Conservation (phyloP, 208 protist species). For the Leptomonas seymouri region DNA sequence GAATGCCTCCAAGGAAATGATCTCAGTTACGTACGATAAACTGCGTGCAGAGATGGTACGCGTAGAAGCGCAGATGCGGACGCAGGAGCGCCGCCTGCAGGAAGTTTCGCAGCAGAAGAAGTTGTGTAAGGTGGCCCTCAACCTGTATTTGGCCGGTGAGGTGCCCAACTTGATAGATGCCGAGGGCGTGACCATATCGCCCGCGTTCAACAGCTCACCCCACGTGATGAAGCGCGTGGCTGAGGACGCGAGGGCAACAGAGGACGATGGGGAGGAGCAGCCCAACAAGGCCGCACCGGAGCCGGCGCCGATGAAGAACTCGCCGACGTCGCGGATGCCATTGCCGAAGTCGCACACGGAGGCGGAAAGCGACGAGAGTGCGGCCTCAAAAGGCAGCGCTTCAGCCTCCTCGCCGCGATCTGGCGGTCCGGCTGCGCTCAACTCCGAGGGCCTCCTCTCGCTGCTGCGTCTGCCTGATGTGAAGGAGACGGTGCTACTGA, state of each 20-base stretch:
- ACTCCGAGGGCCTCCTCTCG: conserved; percentile 51
- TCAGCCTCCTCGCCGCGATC: conserved; percentile 10
- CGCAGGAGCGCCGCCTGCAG: conserved; percentile 54
- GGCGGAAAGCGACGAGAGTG: conserved; percentile 4
- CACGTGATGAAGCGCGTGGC: conserved; percentile 36
- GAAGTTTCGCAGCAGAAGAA: conserved; percentile 74
- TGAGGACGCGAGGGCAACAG: conserved; percentile 11
- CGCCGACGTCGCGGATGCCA: conserved; percentile 25
- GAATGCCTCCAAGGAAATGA: conserved; percentile 43
- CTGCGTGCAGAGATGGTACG: conserved; percentile 76
- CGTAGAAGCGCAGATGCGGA: conserved; percentile 78
- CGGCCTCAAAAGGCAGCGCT: conserved; percentile 13
- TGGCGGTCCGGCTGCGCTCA: conserved; percentile 26
- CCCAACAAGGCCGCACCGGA: conserved; percentile 44
- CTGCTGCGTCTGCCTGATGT: conserved; percentile 80
- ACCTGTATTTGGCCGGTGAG: conserved; percentile 64
- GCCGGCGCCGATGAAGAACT: conserved; percentile 37
- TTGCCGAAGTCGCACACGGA: conserved; percentile 1
- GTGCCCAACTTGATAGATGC: conserved; percentile 51
- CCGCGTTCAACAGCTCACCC: conserved; percentile 6
- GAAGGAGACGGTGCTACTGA: conserved; percentile 74
- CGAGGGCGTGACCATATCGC: conserved; percentile 15
- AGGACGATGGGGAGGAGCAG: conserved; percentile 38
- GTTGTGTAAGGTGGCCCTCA: conserved; percentile 78
- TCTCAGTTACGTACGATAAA: conserved; percentile 73